These are phyloP conservation scores for Phytophthora litchii DNA, from an alignment of 352 stramenopile genomes.

Conservation along the genomic window DNA sequence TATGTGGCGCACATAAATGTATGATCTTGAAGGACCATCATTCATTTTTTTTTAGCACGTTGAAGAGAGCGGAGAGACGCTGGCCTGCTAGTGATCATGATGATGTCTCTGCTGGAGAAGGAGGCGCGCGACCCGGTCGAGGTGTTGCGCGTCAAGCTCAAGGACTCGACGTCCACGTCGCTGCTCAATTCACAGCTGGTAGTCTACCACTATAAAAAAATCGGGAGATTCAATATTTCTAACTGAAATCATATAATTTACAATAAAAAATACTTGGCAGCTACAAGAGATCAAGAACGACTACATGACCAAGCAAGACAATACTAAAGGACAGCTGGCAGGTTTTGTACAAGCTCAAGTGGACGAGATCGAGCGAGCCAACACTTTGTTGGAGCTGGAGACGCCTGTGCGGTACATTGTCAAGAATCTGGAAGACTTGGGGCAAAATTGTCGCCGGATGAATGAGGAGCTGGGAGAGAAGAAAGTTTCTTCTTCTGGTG, in stretches of 20 bases:
- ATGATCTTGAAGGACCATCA: slow-evolving; percentile 19
- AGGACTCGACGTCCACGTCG: slow-evolving; percentile 81
- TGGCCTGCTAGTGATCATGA: slow-evolving; percentile 27
- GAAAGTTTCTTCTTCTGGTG: slow-evolving; percentile 69
- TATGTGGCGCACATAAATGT: background rate
- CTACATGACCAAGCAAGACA: slow-evolving; percentile 76
- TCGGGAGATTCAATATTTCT: background rate
- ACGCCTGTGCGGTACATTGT: slow-evolving; percentile 70
- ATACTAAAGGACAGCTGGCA: slow-evolving; percentile 73
- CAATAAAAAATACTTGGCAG: slow-evolving; percentile 21
- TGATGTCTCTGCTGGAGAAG: slow-evolving; percentile 87
- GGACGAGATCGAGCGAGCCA: slow-evolving; percentile 86
- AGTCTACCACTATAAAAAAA: background rate
- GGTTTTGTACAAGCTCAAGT: slow-evolving; percentile 79
- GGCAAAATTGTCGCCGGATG: slow-evolving; percentile 74
- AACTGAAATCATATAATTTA: background rate
- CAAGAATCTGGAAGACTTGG: slow-evolving; percentile 57
- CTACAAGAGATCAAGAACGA: slow-evolving; percentile 88
- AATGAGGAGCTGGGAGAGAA: slow-evolving; percentile 86
- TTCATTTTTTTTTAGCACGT: slow-evolving; percentile 8
- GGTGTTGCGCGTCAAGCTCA: slow-evolving; percentile 81
- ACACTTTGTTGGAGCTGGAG: slow-evolving; percentile 68
- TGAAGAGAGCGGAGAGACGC: slow-evolving; percentile 11
- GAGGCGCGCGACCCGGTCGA: slow-evolving; percentile 84
- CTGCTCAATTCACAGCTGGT: slow-evolving; percentile 85